phyloP scores from a whole-genome alignment of 225 moss, liverwort and hornwort species.

The Thuidium tamariscinum region DNA sequence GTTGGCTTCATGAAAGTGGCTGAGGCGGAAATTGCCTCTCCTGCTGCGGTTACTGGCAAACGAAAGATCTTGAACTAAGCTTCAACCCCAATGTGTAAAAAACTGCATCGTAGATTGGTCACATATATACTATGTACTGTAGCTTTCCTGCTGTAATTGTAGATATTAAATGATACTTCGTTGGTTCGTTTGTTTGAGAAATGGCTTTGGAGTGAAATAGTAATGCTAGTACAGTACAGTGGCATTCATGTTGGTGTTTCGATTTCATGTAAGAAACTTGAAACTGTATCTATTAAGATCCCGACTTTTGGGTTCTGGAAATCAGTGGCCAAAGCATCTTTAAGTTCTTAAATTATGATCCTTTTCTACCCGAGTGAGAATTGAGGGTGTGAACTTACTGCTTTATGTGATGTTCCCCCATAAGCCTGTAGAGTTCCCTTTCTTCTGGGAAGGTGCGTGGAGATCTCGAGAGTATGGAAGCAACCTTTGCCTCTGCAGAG shows the following conservation, averaged over 20 bases:
- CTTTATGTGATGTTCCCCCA: too few relatives aligned
- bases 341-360: too few relatives aligned
- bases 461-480: neutral
- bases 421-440: neutral
- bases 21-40: neutral
- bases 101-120: neutral
- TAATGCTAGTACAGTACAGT: neutral
- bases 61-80: conserved; percentile 5
- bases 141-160: neutral
- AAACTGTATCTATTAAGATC: neutral
- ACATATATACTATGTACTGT: neutral
- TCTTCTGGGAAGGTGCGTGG: neutral
- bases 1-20: conserved; percentile 24
- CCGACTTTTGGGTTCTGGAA: neutral
- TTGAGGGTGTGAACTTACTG: neutral
- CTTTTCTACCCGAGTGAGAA: too few relatives aligned
- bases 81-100: neutral
- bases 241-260: neutral
- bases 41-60: neutral
- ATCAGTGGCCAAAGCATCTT: neutral
- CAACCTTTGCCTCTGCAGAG: neutral
- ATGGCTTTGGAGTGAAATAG: neutral
- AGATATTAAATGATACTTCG: neutral
- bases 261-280: neutral
- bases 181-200: neutral